A percentile compares a stretch with the other conserved stretches of the same genome.
Evolutionary conservation across 352 stramenopile species (phyloP).

Genomic region (Globisporangium nagaii): DNA sequence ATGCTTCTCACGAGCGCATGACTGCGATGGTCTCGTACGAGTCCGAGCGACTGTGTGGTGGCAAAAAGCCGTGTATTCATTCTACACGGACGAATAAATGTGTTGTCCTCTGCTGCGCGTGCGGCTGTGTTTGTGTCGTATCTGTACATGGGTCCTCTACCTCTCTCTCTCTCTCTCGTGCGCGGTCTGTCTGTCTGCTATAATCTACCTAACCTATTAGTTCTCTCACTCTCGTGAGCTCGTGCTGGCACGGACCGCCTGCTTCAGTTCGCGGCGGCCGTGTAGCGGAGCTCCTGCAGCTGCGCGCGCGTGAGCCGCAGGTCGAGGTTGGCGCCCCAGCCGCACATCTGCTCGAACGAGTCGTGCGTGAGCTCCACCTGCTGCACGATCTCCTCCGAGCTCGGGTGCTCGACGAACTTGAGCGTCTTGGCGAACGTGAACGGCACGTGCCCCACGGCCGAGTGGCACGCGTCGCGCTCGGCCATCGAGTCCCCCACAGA

Average conservation of each 20-base stretch:
- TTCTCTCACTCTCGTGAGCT: background rate
- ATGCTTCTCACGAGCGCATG: no score
- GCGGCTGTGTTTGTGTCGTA: background rate
- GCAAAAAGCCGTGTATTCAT: constrained; percentile 22
- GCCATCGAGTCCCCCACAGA: constrained; percentile 84
- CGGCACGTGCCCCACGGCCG: constrained; percentile 49
- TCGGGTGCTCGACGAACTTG: constrained; percentile 83
- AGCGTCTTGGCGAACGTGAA: constrained; percentile 82
- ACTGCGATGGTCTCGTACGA: no score
- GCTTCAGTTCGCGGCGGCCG: constrained; percentile 12
- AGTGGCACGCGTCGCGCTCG: constrained; percentile 81
- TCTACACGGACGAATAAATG: constrained; percentile 15
- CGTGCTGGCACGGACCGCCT: background rate
- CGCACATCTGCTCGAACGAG: constrained; percentile 86
- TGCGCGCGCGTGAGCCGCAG: constrained; percentile 71
- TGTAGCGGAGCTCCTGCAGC: constrained; percentile 62
- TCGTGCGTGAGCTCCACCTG: constrained; percentile 80
- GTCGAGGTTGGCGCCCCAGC: constrained; percentile 65
- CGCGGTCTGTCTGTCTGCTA: background rate
- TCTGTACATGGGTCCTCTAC: constrained; percentile 1
- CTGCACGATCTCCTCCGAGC: constrained; percentile 74
- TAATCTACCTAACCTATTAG: constrained; percentile 13
- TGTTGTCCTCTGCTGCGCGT: background rate
- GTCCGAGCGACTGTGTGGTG: background rate
- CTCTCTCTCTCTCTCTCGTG: no score